phyloP scores from a whole-genome alignment of 2,329 filamentous ascomycete species.

The Scedosporium minutisporum region DNA sequence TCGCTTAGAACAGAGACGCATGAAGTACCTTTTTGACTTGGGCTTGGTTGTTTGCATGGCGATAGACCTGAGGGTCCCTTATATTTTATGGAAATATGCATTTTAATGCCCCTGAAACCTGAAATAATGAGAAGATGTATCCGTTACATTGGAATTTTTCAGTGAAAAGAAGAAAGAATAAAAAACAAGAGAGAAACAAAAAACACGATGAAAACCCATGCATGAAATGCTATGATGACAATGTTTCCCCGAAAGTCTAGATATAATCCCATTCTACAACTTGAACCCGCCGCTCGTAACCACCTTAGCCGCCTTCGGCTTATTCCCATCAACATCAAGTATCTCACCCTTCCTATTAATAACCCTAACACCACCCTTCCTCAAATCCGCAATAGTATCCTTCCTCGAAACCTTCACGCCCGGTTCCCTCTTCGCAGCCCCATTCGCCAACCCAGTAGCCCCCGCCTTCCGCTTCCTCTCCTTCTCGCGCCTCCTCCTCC shows the following conservation, averaged over 20 bases:
- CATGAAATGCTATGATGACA: no score
- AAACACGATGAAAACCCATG: no score
- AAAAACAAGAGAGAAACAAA: no score
- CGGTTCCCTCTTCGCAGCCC: slow-evolving; percentile 4
- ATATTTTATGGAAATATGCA: no score
- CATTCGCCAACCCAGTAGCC: slow-evolving; percentile 20
- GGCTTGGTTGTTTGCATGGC: no score
- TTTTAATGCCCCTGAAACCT: no score
- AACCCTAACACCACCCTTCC: slow-evolving; percentile 81
- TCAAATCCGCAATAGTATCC: slow-evolving; percentile 55
- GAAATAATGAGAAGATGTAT: no score
- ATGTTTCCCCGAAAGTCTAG: not conserved
- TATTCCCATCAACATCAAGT: slow-evolving; percentile 73
- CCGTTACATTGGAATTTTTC: no score
- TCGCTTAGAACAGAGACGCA: no score
- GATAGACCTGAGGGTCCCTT: no score
- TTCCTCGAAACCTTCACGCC: slow-evolving; percentile 26
- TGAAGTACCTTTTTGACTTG: no score
- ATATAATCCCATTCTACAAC: slow-evolving; percentile 31
- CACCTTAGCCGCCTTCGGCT: slow-evolving; percentile 46
- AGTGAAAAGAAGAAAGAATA: no score
- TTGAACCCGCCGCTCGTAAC: slow-evolving; percentile 51
- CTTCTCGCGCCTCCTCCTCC: slow-evolving; percentile 71
- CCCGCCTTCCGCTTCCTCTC: slow-evolving; percentile 68
- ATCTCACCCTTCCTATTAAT: slow-evolving; percentile 86